Conservation (phyloP, 1,284 basidiomycete species). For the Sporisorium graminicola region DNA sequence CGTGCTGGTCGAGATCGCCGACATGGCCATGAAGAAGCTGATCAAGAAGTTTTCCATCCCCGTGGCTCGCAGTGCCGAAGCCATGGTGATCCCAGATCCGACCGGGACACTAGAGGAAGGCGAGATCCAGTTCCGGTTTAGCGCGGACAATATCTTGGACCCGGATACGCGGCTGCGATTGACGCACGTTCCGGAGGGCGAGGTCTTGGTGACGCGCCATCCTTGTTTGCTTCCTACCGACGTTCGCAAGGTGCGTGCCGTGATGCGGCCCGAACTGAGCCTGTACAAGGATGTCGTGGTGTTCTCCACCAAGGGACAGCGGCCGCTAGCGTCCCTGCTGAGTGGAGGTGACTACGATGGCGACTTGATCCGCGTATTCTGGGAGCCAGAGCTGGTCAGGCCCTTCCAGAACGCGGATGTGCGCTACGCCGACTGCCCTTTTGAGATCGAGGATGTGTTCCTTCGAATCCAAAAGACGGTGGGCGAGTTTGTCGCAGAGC, state of each 20-base stretch:
- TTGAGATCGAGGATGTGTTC: constrained; percentile 56
- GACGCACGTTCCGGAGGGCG: constrained; percentile 44
- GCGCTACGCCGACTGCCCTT: constrained; percentile 53
- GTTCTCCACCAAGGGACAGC: constrained; percentile 55
- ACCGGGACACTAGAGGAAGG: constrained; percentile 55
- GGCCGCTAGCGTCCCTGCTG: constrained; percentile 54
- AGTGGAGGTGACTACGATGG: constrained; percentile 66
- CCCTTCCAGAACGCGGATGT: constrained; percentile 47
- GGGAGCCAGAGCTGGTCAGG: constrained; percentile 45
- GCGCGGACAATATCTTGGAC: constrained; percentile 39
- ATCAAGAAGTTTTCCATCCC: constrained; percentile 38
- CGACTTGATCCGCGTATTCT: constrained; percentile 59
- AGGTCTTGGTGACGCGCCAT: constrained; percentile 57
- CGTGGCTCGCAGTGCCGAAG: constrained; percentile 33
- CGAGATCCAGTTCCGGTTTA: constrained; percentile 61
- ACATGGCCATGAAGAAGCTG: constrained; percentile 31
- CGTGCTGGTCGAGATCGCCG: constrained; percentile 22
- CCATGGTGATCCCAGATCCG: constrained; percentile 39
- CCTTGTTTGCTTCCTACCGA: constrained; percentile 66
- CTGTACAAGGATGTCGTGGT: constrained; percentile 59
- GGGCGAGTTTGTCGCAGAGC: constrained; percentile 24
- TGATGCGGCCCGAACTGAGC: constrained; percentile 48
- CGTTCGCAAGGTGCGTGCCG: constrained; percentile 57
- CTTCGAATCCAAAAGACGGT: constrained; percentile 33
- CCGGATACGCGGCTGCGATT: constrained; percentile 30